Percentiles rank a stretch among this genome's conserved stretches.
These are phyloP conservation scores for Trichosporon asahii DNA, from an alignment of 1,284 basidiomycete genomes.

Conservation along the genomic window DNA sequence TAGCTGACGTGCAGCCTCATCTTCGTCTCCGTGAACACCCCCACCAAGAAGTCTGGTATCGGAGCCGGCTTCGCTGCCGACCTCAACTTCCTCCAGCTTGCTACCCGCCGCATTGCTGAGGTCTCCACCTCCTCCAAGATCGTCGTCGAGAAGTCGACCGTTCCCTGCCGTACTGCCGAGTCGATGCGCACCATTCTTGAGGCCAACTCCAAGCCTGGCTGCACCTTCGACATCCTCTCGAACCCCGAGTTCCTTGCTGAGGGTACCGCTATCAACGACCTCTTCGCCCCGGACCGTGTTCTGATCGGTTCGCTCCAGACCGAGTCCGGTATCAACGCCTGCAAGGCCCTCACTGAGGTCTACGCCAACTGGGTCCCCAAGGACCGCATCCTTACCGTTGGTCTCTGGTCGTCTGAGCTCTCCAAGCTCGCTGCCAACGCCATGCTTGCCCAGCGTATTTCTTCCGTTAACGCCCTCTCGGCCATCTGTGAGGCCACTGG, in stretches of 20 bases:
- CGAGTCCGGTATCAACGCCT: constrained; percentile 76
- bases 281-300: constrained; percentile 87
- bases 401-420: constrained; percentile 97
- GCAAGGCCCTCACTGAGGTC: constrained; percentile 68
- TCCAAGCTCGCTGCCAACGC: constrained; percentile 99
- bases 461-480: constrained; percentile 94
- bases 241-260: constrained; percentile 98
- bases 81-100: constrained; percentile 94
- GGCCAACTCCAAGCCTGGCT: constrained; percentile 88
- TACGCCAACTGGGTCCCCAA: constrained; percentile 94
- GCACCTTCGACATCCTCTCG: constrained; percentile 95
- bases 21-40: constrained; percentile 74
- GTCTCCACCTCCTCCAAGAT: constrained; percentile 92
- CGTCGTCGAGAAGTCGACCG: constrained; percentile 98
- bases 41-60: constrained; percentile 95
- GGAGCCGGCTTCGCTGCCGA: constrained; percentile 97
- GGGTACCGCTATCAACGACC: constrained; percentile 89
- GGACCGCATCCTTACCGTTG: constrained; percentile 84
- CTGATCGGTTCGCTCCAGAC: constrained; percentile 94
- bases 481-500: constrained; percentile 99
- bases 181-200: constrained; percentile 97
- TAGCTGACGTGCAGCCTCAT: constrained; percentile 50
- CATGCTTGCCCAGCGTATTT: constrained; percentile 97
- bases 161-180: constrained; percentile 95
- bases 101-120: constrained; percentile 90